These are phyloP conservation scores for Rubus parviflorus DNA, from an alignment of 306 rosid species.

Conservation along the genomic window DNA sequence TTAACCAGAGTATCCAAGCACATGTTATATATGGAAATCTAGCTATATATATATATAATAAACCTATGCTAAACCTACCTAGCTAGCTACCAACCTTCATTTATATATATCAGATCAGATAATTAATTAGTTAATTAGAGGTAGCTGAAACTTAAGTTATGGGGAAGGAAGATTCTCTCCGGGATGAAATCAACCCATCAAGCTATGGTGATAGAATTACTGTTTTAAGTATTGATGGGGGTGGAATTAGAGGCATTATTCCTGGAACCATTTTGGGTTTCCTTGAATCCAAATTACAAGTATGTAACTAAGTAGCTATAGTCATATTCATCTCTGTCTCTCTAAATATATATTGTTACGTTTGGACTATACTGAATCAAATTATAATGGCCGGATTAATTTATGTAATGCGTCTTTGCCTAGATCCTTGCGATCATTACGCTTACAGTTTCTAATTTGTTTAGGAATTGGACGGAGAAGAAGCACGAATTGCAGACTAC, in stretches of 20 bases:
- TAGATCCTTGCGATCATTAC: not conserved
- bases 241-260: conserved; percentile 16
- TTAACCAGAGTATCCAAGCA: not conserved
- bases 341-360: not conserved
- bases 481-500: conserved; percentile 32
- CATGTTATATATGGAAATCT: not conserved
- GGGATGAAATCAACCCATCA: conserved; percentile 10
- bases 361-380: too few relatives aligned
- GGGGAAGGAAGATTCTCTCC: not conserved
- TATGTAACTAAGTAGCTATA: not conserved
- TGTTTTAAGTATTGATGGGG: conserved; percentile 16
- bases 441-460: not conserved
- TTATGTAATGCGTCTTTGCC: too few relatives aligned
- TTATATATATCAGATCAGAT: not conserved
- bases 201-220: conserved; percentile 17
- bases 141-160: not conserved
- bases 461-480: conserved; percentile 32
- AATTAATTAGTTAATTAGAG: not conserved
- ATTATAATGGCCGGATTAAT: too few relatives aligned
- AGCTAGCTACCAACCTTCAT: not conserved
- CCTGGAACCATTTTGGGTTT: conserved; percentile 12
- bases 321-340: not conserved
- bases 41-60: not conserved
- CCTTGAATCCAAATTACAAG: conserved; percentile 19
- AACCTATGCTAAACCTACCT: not conserved